phyloP scores from a whole-genome alignment of 768 basidiomycete species.

The Strobilomyces dryophilus region DNA sequence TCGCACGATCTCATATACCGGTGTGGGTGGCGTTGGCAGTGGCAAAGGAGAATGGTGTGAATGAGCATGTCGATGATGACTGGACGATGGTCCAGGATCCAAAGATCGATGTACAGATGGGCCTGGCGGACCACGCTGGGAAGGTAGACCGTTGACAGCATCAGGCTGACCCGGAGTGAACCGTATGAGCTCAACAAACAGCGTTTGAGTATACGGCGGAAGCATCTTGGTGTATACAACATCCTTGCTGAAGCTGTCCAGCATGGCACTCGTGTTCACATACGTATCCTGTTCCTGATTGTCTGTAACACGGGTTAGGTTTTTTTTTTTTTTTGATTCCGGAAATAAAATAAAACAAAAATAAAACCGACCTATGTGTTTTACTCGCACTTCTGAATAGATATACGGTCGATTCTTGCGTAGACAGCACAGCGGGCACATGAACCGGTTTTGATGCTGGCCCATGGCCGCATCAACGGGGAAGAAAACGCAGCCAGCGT shows the following conservation, averaged over 20 bases:
- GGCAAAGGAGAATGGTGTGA: constrained; percentile 29
- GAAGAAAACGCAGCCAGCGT: constrained; percentile 74
- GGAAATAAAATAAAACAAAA: neutral
- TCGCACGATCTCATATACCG: constrained; percentile 30
- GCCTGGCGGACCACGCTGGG: constrained; percentile 11
- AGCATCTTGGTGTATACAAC: constrained; percentile 65
- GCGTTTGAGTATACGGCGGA: constrained; percentile 58
- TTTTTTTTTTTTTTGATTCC: neutral
- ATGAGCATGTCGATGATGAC: constrained; percentile 28
- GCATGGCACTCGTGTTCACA: constrained; percentile 69
- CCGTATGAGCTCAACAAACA: constrained; percentile 70
- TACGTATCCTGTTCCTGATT: constrained; percentile 53
- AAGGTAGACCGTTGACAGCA: constrained; percentile 13
- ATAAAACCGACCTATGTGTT: constrained; percentile 48
- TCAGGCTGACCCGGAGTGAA: constrained; percentile 34
- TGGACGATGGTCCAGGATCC: constrained; percentile 29
- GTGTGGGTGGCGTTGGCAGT: constrained; percentile 31
- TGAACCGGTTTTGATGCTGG: constrained; percentile 41
- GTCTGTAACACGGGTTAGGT: constrained; percentile 30
- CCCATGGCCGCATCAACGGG: constrained; percentile 41
- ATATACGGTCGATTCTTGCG: constrained; percentile 68
- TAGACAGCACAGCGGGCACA: constrained; percentile 75
- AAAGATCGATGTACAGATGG: constrained; percentile 20
- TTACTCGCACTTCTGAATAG: constrained; percentile 74
- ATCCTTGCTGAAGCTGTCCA: constrained; percentile 69